A percentile compares a stretch with the other conserved stretches of the same genome.
Evolutionary conservation across 2,329 filamentous ascomycete genomes (phyloP).

Genomic region (Cladosporium sp.): DNA sequence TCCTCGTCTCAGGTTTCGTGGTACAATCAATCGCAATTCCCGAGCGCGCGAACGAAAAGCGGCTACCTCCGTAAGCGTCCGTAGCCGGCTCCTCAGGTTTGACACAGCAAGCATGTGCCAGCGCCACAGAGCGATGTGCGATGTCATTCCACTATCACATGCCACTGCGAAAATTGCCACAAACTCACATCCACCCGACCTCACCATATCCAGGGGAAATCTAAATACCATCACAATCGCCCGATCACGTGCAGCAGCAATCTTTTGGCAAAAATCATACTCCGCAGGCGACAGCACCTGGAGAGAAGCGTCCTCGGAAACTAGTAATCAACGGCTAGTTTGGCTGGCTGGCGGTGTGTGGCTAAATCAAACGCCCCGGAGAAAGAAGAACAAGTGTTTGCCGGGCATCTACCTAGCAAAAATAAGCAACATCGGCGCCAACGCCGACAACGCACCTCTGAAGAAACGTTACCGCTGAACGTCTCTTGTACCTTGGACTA

Average conservation of each 20-base stretch:
- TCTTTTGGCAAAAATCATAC: not conserved
- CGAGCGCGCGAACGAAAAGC: not conserved
- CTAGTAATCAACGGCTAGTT: not conserved
- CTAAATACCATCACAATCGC: not conserved
- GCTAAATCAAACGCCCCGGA: not conserved
- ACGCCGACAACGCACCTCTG: conserved; percentile 2
- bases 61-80: not conserved
- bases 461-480: not conserved
- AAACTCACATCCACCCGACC: not conserved
- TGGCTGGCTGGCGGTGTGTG: not conserved
- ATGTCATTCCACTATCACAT: conserved; percentile 11
- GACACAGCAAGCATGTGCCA: not conserved
- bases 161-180: conserved; percentile 3
- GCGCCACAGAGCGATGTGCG: conserved; percentile 1
- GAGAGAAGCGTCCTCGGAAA: not conserved
- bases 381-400: conserved; percentile 3
- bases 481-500: too few species aligned
- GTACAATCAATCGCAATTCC: not conserved
- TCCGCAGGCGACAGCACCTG: not conserved
- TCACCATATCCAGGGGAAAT: not conserved
- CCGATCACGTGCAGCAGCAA: not conserved
- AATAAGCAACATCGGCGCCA: not conserved
- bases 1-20: not conserved
- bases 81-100: not conserved
- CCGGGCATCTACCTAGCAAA: not conserved